Evolutionary conservation across 2,329 filamentous ascomycete species (phyloP), one percentile per base, ranked within the genome.

Genomic region (Huntiella moniliformis): DNA sequence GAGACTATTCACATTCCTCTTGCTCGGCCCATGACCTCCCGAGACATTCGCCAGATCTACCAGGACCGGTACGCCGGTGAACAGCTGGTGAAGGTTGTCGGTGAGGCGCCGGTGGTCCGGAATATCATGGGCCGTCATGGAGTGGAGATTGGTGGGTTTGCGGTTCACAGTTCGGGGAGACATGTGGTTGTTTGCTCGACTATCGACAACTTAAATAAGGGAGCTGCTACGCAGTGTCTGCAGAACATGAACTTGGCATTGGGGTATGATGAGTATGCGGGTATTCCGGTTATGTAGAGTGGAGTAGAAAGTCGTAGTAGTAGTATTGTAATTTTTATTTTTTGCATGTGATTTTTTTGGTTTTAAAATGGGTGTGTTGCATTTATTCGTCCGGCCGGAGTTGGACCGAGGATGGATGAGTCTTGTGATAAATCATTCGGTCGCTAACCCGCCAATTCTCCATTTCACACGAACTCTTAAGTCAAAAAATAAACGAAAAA

Each of bases 201-300:
- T 2, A 94, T 95, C 56, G 87, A 95, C 63, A 94, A 95, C 63
- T 65, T 95, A 54, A 70, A 91, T 55, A 95, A 95, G 74, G 87
- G 87, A 50, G 87, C 87, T 45, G 83, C 83, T 5, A 94, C 87
- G 8, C 87, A 94, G 61, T 94, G 86, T 65, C 64, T 94, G 60
- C 87, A 92, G 69, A 93, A 93, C 63, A 91, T 93, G 83, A 93
- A 93, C 63, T 68, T 93, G 49, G 80, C 83, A n/a, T 71, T 92
- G 8, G 85, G 85, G 39, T 92, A 88, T 58, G 77, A 74, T 39
- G 85, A 93, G 65, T 93, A 85, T 57, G 82, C 92, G 58, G 85
- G 85, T 36, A 92, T 93, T 53, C 84, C 84, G 13, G 57, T 58
- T 42, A 64, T 67, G 60, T 67, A 60, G 55, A 36, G 10, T 3